phyloP scores from a whole-genome alignment of 2,329 filamentous ascomycete species.

The Colletotrichum sidae region DNA sequence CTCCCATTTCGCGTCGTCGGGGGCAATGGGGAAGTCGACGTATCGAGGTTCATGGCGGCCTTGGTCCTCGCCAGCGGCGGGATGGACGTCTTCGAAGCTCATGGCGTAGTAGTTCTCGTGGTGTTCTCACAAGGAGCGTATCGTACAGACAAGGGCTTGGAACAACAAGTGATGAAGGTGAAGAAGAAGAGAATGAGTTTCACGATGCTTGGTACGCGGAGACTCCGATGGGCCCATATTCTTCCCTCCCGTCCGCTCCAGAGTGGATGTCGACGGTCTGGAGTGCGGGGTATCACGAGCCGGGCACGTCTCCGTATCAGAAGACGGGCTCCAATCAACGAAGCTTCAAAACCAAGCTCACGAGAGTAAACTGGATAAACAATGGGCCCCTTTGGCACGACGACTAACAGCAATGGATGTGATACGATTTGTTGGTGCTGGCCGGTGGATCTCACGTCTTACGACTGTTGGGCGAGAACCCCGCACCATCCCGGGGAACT shows the following conservation, averaged over 20 bases:
- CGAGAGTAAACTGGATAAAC: constrained; percentile 18
- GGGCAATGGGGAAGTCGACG: constrained; percentile 14
- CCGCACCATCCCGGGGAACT: constrained; percentile 15
- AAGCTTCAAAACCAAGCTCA: background rate
- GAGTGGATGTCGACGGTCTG: background rate
- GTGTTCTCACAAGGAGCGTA: background rate
- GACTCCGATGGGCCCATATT: background rate
- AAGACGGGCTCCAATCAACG: background rate
- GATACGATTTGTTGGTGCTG: constrained; percentile 7
- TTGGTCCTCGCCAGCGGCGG: constrained; percentile 20
- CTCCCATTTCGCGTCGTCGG: constrained; percentile 22
- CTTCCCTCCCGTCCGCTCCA: background rate
- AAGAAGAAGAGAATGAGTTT: background rate
- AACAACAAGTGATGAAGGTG: too few species aligned
- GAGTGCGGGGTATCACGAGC: background rate
- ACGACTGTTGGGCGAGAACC: constrained; percentile 12
- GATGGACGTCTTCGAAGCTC: constrained; percentile 9
- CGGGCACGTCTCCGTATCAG: too few species aligned
- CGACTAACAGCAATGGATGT: constrained; percentile 9
- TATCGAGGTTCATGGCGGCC: constrained; percentile 17
- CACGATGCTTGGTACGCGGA: background rate
- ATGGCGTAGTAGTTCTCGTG: background rate
- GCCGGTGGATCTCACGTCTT: constrained; percentile 4
- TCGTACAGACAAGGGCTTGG: background rate
- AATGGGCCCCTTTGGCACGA: constrained; percentile 5